Evolutionary conservation across 2,329 filamentous ascomycete genomes (phyloP), one percentile per base, ranked within the genome.

Genomic region (Rosellinia necatrix): DNA sequence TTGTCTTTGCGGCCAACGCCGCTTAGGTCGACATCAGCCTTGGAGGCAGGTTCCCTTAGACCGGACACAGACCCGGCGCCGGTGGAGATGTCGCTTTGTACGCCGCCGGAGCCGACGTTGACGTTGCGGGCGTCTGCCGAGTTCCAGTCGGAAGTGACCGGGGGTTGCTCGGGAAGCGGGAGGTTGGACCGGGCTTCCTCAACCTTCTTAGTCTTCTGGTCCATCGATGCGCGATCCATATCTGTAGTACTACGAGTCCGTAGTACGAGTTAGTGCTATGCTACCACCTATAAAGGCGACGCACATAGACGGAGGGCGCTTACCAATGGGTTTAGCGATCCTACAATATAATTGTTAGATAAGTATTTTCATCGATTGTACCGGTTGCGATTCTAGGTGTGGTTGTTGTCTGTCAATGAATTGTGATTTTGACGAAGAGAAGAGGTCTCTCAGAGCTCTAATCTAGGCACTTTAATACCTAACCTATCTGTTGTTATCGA

Each of bases 91-190:
- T 81, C 78, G 49, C 76, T 81, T 63, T 81, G 71, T 1, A 79
- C 64, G 50, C 80, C 74, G 17, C 88, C 87, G 30, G 85, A 83
- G 61, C 88, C 88, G 43, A 90, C 84, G 68, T 90, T 88, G 69
- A 90, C 85, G 53, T 76, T 90, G 60, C 82, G 76, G 27, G 80
- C 80, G 66, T 93, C 89, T 47, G 82, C 78, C 0, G 87, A 90
- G 71, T 92, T 86, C 81, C 86, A 92, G 78, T 94, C 90, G 4
- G 88, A 89, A n/a, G 84, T 76, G n/a, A 75, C 76, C 1, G 89
- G 89, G 19, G 90, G 90, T 63, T 92, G 80, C 2, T 93, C 89
- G 15, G 90, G 91, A 47, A 92, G 83, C 48, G 89, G 89, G 27
- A 96, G 85, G 74, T 91, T 91, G 72, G 85, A 75, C 75, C 87